These are phyloP conservation scores for Botrytis hyacinthi DNA, from an alignment of 2,329 filamentous ascomycete species.

Conservation along the genomic window DNA sequence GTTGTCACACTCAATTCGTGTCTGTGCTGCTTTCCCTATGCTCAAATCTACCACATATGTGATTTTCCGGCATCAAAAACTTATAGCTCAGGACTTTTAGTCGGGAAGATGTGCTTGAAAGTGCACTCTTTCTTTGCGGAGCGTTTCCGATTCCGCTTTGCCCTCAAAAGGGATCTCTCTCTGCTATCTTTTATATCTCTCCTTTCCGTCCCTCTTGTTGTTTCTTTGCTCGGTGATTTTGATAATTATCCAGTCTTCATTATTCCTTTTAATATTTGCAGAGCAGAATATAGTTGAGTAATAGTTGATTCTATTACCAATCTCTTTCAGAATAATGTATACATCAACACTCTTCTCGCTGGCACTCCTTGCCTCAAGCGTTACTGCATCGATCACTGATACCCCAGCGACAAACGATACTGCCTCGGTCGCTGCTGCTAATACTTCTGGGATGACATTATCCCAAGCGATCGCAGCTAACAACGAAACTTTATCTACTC, in stretches of 20 bases:
- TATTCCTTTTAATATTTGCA: slow-evolving; percentile 14
- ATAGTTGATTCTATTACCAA: slow-evolving; percentile 18
- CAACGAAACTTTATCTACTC: slow-evolving; percentile 4
- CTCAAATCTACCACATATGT: not conserved
- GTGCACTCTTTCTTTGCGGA: not conserved
- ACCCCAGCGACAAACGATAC: not conserved
- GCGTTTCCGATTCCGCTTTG: slow-evolving; percentile 9
- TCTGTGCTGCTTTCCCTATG: not conserved
- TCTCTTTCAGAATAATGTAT: slow-evolving; percentile 18
- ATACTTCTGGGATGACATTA: not conserved
- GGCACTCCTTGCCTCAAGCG: not conserved
- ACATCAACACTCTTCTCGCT: slow-evolving; percentile 10
- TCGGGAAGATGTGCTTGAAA: not conserved
- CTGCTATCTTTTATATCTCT: not conserved
- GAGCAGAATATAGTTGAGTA: slow-evolving; percentile 12
- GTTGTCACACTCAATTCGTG: not conserved
- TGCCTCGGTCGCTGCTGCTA: not conserved
- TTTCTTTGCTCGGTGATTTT: slow-evolving; percentile 8
- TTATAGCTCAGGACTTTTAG: not conserved
- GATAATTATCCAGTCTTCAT: slow-evolving; percentile 10
- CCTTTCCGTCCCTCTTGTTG: not conserved
- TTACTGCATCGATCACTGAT: not conserved
- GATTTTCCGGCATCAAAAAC: not conserved
- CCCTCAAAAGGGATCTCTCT: not conserved
- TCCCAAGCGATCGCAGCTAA: slow-evolving; percentile 4